These are phyloP conservation scores for Umbelopsis isabellina DNA, from an alignment of 192 early-diverging fungal genomes.

Conservation along the genomic window DNA sequence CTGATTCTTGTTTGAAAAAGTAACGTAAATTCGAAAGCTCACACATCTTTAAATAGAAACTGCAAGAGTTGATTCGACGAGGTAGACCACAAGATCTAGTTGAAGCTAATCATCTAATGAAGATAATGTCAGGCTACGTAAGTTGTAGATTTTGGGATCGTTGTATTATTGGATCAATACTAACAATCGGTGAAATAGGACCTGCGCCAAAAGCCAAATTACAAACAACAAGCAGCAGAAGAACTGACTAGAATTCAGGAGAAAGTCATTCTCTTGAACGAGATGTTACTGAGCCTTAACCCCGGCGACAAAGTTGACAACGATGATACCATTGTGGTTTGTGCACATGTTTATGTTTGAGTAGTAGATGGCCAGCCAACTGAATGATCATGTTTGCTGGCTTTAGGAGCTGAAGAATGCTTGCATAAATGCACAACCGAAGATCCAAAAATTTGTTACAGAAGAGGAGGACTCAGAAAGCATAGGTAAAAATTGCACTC, in stretches of 20 bases:
- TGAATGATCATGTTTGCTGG: neutral
- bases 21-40: conserved; percentile 9
- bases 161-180: too few species aligned
- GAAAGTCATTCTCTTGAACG: conserved; percentile 74
- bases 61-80: conserved; percentile 96
- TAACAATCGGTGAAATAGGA: conserved; percentile 43
- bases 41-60: conserved; percentile 59
- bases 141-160: neutral
- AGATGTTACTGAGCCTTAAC: conserved; percentile 77
- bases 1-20: neutral
- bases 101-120: conserved; percentile 98
- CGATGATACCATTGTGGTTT: conserved; percentile 54
- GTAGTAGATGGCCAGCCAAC: neutral
- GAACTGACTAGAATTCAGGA: conserved; percentile 84
- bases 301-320: conserved; percentile 54
- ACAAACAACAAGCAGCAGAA: conserved; percentile 78
- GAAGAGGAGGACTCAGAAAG: conserved; percentile 76
- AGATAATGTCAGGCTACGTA: conserved; percentile 97
- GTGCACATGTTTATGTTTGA: neutral
- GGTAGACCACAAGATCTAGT: conserved; percentile 91
- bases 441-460: conserved; percentile 73
- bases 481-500: conserved; percentile 57
- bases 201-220: conserved; percentile 73
- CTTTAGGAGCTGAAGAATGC: conserved; percentile 65
- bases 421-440: conserved; percentile 70